phyloP scores from a whole-genome alignment of 1,139 yeast species.

The Eremothecium cymbalariae region DNA sequence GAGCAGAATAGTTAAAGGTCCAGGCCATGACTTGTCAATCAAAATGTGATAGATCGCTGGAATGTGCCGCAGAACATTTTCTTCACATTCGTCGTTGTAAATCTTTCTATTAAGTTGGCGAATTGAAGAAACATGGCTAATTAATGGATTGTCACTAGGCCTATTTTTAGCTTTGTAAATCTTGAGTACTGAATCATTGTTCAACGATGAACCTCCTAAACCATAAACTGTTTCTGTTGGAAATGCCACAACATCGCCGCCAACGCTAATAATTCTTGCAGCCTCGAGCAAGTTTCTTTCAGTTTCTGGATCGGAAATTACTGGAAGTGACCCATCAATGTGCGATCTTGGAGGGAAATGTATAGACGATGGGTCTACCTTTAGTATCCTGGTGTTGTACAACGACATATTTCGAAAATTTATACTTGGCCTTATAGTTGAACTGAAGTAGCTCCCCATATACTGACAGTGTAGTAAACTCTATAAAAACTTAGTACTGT shows the following conservation, averaged over 20 bases:
- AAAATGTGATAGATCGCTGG: constrained; percentile 61
- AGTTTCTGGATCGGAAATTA: constrained; percentile 46
- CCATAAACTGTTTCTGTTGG: constrained; percentile 98
- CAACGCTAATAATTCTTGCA: constrained; percentile 43
- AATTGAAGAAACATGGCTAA: constrained; percentile 76
- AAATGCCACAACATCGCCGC: constrained; percentile 69
- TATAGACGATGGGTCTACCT: constrained; percentile 40
- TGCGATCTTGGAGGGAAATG: constrained; percentile 32
- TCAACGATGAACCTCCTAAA: constrained; percentile 77
- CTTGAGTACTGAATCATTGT: constrained; percentile 61
- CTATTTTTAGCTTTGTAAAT: constrained; percentile 85
- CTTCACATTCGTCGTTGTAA: constrained; percentile 25
- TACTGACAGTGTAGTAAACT: too few relatives aligned
- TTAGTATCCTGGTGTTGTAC: constrained; percentile 37
- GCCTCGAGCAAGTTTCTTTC: constrained; percentile 46
- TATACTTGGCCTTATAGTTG: too few relatives aligned
- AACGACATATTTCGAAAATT: too few relatives aligned
- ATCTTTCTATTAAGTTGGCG: constrained; percentile 57
- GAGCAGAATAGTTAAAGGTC: constrained; percentile 80
- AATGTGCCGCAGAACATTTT: constrained; percentile 34
- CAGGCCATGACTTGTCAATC: constrained; percentile 80
- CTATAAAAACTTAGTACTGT: too few relatives aligned
- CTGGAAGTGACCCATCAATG: constrained; percentile 34
- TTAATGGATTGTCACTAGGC: constrained; percentile 91
- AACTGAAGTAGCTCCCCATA: too few relatives aligned